Base-by-base conservation (phyloP, 257 asterid genomes). In the Ballota nigra region DNA sequence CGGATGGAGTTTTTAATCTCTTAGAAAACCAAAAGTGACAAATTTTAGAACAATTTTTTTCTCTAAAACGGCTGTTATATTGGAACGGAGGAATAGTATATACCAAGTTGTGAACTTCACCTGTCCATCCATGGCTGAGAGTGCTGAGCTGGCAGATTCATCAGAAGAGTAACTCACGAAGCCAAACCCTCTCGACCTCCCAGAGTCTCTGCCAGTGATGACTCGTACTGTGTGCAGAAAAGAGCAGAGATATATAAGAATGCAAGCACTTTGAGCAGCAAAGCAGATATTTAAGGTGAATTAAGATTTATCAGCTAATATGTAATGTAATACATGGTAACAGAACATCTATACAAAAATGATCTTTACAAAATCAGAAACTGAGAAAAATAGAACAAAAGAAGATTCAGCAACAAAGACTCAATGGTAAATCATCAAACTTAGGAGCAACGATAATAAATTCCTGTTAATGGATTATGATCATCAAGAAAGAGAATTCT, bases 121-220 rank as follows among this genome's bases (percentile, higher is more conserved):
- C 86, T 89, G 88, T 71, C 96, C 96, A 79, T 94, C 97, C 98
- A 94, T 86, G 64, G 90, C 87, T 6, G 95, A 74, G 55, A 85
- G 36, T 10, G 97, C 98, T 4, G 89, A 80, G 61, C 51, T 72
- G 24, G 97, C 98, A 79, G 78, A 72, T 33, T 89, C 89, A 0
- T 75, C 83, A 6, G 47, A 66, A 0, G 86, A 22, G 77, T 65
- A 94, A 79, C 76, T 85, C 77, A 93, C 96, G 29, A 93, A 93
- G 7, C 96, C 98, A 66, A 91, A 89, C 51, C 98, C 96, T 77
- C 80, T 86, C 0, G 97, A 93, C 71, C 81, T 87, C 61, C 96
- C 96, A 0, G 88, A 67, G 60, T 91, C 96, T 76, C 98, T 85
- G 66, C 89, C 95, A 1, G 74, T 75, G 67, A 94, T 87, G 28